These are phyloP conservation scores for Fusarium xyrophilum DNA, from an alignment of 2,329 filamentous ascomycete species.

Conservation along the genomic window DNA sequence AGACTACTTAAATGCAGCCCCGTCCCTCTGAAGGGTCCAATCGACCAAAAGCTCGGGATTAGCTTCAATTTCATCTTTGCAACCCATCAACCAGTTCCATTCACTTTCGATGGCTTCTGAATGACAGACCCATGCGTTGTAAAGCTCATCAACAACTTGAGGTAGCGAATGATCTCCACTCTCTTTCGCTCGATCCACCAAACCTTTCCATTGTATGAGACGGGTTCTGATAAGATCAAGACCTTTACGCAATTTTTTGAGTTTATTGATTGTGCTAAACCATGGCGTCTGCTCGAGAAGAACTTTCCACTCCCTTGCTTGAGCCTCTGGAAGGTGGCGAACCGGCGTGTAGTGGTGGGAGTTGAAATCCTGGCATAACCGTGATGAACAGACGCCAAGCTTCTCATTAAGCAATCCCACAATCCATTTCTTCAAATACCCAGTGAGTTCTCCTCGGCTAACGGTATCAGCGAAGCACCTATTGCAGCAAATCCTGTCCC, in stretches of 20 bases:
- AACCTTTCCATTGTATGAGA: neutral
- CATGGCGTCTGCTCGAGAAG: neutral
- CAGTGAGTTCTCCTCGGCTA: neutral
- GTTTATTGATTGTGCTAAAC: accelerated
- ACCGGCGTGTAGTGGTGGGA: accelerated
- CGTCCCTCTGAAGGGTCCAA: neutral
- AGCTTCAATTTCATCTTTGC: neutral
- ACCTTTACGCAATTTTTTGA: neutral
- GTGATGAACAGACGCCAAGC: neutral
- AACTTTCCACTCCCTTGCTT: neutral
- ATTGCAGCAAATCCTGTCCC: slow-evolving; percentile 5
- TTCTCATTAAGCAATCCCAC: neutral
- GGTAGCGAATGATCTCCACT: neutral
- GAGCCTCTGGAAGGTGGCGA: neutral
- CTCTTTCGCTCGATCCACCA: neutral
- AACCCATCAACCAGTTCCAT: neutral
- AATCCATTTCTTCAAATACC: neutral
- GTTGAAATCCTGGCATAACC: neutral
- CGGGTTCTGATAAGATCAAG: neutral
- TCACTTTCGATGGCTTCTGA: neutral
- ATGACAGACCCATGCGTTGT: neutral
- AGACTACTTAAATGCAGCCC: neutral
- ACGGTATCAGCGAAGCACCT: slow-evolving; percentile 1
- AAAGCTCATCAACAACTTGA: neutral
- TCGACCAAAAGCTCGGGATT: neutral